phyloP scores from a whole-genome alignment of 768 basidiomycete genomes.

The Suillus clintonianus region DNA sequence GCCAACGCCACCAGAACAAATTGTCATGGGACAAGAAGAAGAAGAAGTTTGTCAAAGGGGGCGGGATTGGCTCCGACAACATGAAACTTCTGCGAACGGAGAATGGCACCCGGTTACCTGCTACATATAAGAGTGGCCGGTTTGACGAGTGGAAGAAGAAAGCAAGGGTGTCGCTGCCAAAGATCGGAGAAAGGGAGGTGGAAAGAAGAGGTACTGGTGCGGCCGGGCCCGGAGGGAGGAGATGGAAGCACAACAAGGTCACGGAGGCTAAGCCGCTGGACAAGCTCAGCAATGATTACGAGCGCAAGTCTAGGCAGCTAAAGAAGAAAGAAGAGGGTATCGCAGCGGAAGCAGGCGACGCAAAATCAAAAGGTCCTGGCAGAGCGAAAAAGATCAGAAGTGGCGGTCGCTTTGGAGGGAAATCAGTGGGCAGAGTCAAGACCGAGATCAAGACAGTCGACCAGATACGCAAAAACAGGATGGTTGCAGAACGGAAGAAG shows the following conservation, averaged over 20 bases:
- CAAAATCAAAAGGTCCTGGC: slow-evolving; percentile 24
- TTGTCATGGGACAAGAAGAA: slow-evolving; percentile 95
- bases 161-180: slow-evolving; percentile 69
- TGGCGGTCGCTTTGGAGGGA: slow-evolving; percentile 54
- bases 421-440: slow-evolving; percentile 65
- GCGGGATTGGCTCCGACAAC: slow-evolving; percentile 86
- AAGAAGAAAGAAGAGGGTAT: slow-evolving; percentile 54
- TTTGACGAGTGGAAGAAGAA: slow-evolving; percentile 95
- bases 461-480: slow-evolving; percentile 81
- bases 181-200: slow-evolving; percentile 80
- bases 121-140: slow-evolving; percentile 88
- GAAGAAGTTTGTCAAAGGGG: slow-evolving; percentile 89
- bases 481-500: slow-evolving; percentile 60
- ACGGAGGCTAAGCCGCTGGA: slow-evolving; percentile 74
- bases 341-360: slow-evolving; percentile 25
- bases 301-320: slow-evolving; percentile 64
- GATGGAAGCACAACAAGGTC: slow-evolving; percentile 74
- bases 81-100: slow-evolving; percentile 93
- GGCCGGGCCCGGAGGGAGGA: slow-evolving; percentile 46
- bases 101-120: slow-evolving; percentile 87
- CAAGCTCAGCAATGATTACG: slow-evolving; percentile 70
- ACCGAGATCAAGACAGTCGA: slow-evolving; percentile 85
- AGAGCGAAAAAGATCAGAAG: slow-evolving; percentile 35
- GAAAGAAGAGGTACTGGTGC: slow-evolving; percentile 33
- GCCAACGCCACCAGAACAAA: slow-evolving; percentile 52